Conservation (phyloP, 108 stramenopile species). For the Conticribra weissflogii region DNA sequence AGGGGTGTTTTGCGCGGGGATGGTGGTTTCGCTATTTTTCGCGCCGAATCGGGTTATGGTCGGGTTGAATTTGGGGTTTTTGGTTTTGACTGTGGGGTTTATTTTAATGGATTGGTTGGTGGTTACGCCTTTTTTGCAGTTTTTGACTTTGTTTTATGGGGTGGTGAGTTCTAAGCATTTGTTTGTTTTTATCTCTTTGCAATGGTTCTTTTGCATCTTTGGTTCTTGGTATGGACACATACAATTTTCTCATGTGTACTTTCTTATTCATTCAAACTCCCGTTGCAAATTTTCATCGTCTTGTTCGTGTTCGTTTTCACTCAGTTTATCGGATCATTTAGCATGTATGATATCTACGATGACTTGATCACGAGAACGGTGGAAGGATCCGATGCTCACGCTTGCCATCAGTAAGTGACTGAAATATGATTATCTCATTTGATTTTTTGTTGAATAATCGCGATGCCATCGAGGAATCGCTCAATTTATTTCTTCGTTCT, state of each 20-base stretch:
- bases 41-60: conserved; percentile 69
- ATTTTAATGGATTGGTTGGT: conserved; percentile 66
- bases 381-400: conserved; percentile 54
- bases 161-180: conserved; percentile 19
- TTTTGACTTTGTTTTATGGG: conserved; percentile 78
- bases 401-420: not conserved
- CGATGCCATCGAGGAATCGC: too few species aligned
- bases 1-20: conserved; percentile 50
- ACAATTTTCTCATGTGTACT: too few species aligned
- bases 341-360: conserved; percentile 78
- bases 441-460: too few species aligned
- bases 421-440: too few species aligned
- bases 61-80: conserved; percentile 61
- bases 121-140: conserved; percentile 67
- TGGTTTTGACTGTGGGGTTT: conserved; percentile 54
- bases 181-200: not conserved
- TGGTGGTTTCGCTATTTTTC: conserved; percentile 64
- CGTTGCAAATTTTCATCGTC: not conserved
- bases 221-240: too few species aligned
- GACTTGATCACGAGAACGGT: conserved; percentile 61
- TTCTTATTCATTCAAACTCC: not conserved
- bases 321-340: conserved; percentile 66
- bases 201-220: too few species aligned
- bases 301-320: too few species aligned
- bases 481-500: too few species aligned